Evolutionary conservation across 2,329 filamentous ascomycete species (phyloP), one percentile per base, ranked within the genome.

Genomic region (Colletotrichum chlorophyti): DNA sequence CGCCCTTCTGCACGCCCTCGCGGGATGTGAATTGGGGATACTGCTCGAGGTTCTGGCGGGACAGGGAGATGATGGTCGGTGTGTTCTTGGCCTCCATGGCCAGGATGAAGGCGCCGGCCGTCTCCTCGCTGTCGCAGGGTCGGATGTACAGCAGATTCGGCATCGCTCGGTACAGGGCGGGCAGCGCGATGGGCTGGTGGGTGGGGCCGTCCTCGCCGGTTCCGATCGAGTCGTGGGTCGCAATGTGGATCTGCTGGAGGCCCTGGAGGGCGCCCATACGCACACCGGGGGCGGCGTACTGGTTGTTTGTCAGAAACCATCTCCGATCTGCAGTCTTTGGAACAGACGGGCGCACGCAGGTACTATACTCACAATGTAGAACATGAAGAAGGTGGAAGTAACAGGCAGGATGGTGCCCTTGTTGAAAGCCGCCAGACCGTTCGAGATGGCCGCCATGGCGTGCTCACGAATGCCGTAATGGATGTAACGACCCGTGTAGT

Each of bases 331-430:
- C 12, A 26, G 11, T 11, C n/a, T n/a, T 8, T 7, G 12, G 3
- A 2, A 6, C 23, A 14, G 11, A 23, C 17, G 10, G 29, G n/a
- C 10, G 19, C 27, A 37, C 12, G 61, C 34, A 21, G 10, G 34
- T 6, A 7, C 11, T 45, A 48, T 9, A 60, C 64, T 55, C 75
- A 76, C 5, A 82, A 47, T 70, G 63, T 86, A 86, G 69, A 87
- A 87, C 81, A 87, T 87, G 74, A 86, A 86, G 71, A 87, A 87
- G 5, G 77, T 79, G 0, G 81, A 80, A 1, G 84, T 87, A 31
- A 86, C 71, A 0, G 84, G 84, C 7, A 87, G 70, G 62, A 87
- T 79, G 0, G 83, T 84, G 21, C 77, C 79, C 31, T 76, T 80
- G 57, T 75, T 73, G 58, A 77, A 88, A 1, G 85, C 85, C 0